A percentile compares a stretch with the other conserved stretches of the same genome.
phyloP scores from a whole-genome alignment of 371 early-diverging fungal species.

The Mucor piriformis region DNA sequence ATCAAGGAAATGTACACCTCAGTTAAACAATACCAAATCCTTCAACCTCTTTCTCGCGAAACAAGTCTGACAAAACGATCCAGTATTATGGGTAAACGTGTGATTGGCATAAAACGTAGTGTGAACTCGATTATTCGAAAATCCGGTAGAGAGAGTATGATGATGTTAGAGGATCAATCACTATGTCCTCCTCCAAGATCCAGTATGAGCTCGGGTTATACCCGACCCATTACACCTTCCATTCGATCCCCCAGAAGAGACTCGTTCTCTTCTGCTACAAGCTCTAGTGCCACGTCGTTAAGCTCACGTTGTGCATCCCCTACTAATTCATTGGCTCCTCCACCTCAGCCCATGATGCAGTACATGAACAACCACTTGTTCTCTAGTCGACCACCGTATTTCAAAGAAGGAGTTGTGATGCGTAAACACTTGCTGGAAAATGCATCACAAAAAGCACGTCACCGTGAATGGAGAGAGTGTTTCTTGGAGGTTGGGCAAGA shows the following conservation, averaged over 20 bases:
- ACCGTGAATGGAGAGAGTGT: constrained; percentile 87
- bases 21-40: constrained; percentile 63
- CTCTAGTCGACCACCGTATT: constrained; percentile 45
- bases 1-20: constrained; percentile 65
- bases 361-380: constrained; percentile 32
- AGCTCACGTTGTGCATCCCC: constrained; percentile 20
- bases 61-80: constrained; percentile 18
- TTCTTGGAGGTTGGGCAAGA: constrained; percentile 69
- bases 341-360: constrained; percentile 17
- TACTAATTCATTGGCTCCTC: not conserved
- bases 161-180: constrained; percentile 8
- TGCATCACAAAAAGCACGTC: constrained; percentile 73
- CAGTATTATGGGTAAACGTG: constrained; percentile 34
- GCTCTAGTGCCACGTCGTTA: constrained; percentile 19
- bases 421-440: constrained; percentile 84
- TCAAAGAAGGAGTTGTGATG: constrained; percentile 78
- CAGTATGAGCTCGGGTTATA: constrained; percentile 19
- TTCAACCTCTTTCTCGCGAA: constrained; percentile 48
- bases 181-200: constrained; percentile 2
- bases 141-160: constrained; percentile 26
- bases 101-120: constrained; percentile 29
- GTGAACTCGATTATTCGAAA: constrained; percentile 34
- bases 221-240: constrained; percentile 11
- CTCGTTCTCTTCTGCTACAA: constrained; percentile 25
- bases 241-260: constrained; percentile 25